These are phyloP conservation scores for Boletus pseudo-olivaceus DNA, from an alignment of 768 basidiomycete species.

Conservation along the genomic window DNA sequence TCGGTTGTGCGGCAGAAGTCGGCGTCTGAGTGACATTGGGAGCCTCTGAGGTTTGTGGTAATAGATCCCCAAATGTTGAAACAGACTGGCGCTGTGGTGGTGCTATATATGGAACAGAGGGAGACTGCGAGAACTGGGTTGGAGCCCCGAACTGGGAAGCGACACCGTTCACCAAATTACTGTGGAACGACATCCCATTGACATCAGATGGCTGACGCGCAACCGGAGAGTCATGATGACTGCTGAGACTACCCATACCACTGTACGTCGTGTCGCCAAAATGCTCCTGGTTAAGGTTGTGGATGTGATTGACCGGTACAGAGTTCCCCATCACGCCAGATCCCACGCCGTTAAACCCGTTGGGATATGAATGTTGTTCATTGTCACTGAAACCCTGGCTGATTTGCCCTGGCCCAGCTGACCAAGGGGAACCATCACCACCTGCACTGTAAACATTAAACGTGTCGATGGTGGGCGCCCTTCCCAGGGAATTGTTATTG, in stretches of 20 bases:
- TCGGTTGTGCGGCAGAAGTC: conserved; percentile 22
- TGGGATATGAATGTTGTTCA: conserved; percentile 24
- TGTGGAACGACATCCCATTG: conserved; percentile 23
- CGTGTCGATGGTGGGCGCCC: conserved; percentile 37
- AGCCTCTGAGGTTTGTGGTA: conserved; percentile 14
- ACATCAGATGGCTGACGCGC: conserved; percentile 21
- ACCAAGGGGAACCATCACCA: conserved; percentile 34
- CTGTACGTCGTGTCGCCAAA: conserved; percentile 23
- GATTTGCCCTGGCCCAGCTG: conserved; percentile 24
- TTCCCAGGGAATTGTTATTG: conserved; percentile 30
- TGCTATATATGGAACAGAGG: conserved; percentile 17
- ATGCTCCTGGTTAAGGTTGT: conserved; percentile 26
- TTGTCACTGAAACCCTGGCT: conserved; percentile 18
- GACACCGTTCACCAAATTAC: conserved; percentile 14
- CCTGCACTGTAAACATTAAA: conserved; percentile 36
- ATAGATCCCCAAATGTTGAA: conserved; percentile 23
- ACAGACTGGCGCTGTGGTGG: conserved; percentile 20
- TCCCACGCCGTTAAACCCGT: conserved; percentile 22
- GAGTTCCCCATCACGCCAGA: conserved; percentile 17
- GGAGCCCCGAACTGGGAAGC: conserved; percentile 20
- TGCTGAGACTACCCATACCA: conserved; percentile 19
- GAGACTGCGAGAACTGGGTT: conserved; percentile 19
- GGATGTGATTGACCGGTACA: conserved; percentile 20
- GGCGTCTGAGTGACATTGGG: conserved; percentile 19
- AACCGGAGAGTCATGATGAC: conserved; percentile 23